A percentile compares a stretch with the other conserved stretches of the same genome.
These are phyloP conservation scores for Pestalotiopsis sp. DNA, from an alignment of 2,329 filamentous ascomycete genomes.

Conservation along the genomic window DNA sequence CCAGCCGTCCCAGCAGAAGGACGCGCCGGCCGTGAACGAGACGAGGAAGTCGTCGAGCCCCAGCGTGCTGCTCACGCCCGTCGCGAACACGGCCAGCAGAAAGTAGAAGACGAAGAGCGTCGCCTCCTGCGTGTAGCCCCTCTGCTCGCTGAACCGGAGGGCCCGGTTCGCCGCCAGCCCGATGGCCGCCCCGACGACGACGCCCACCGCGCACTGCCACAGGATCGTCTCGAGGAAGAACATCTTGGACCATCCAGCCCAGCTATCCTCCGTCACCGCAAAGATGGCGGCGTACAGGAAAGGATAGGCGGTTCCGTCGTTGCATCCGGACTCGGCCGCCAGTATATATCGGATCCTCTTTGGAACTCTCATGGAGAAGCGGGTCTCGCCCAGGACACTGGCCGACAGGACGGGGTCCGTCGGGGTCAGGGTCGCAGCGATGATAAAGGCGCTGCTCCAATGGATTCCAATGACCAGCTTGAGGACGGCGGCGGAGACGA, in stretches of 20 bases:
- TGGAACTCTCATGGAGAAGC: constrained; percentile 61
- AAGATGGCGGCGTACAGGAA: constrained; percentile 60
- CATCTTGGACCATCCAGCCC: background rate
- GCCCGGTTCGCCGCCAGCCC: constrained; percentile 48
- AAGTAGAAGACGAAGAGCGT: constrained; percentile 53
- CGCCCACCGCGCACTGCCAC: constrained; percentile 56
- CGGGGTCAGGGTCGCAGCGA: constrained; percentile 61
- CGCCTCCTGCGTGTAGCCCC: constrained; percentile 56
- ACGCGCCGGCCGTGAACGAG: constrained; percentile 60
- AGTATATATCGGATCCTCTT: constrained; percentile 60
- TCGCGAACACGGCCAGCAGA: constrained; percentile 46
- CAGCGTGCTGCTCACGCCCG: constrained; percentile 58
- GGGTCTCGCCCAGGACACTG: constrained; percentile 63
- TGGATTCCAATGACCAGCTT: constrained; percentile 55
- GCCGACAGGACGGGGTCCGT: constrained; percentile 60
- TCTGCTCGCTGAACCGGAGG: constrained; percentile 43
- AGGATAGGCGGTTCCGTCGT: constrained; percentile 63
- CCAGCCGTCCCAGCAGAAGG: constrained; percentile 52
- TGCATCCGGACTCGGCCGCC: constrained; percentile 60
- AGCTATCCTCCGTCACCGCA: constrained; percentile 30
- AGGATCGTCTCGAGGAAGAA: background rate
- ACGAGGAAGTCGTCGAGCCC: constrained; percentile 62
- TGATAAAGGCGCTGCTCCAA: constrained; percentile 54
- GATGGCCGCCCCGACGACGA: constrained; percentile 50
- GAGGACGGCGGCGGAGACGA: constrained; percentile 56